A percentile compares a stretch with the other conserved stretches of the same genome.
Evolutionary conservation across 305 asterid species (phyloP).

Genomic region (Galium porrigens): DNA sequence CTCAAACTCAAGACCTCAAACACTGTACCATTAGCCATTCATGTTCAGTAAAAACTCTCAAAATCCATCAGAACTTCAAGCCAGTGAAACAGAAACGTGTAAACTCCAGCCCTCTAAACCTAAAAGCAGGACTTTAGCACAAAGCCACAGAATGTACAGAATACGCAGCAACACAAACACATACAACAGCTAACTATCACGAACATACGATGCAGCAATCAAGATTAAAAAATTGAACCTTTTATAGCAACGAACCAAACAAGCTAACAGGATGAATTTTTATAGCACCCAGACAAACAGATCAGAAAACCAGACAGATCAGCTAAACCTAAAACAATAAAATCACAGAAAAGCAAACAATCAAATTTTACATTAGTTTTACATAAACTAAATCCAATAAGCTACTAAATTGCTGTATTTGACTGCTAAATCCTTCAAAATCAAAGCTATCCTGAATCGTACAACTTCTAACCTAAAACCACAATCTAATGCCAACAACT

Average conservation of each 20-base stretch:
- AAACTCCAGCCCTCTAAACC: background rate
- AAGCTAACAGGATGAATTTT: background rate
- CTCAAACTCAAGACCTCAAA: background rate
- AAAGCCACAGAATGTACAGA: background rate
- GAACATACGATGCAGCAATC: background rate
- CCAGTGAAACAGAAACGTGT: background rate
- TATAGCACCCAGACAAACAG: background rate
- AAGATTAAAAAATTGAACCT: background rate
- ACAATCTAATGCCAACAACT: background rate
- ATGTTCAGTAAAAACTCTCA: background rate
- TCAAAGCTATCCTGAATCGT: background rate
- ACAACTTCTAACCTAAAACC: background rate
- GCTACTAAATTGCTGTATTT: background rate
- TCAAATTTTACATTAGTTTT: background rate
- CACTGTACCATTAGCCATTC: background rate
- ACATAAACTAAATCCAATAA: background rate
- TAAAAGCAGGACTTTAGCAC: background rate
- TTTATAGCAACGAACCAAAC: background rate
- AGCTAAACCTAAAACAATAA: background rate
- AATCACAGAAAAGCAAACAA: background rate
- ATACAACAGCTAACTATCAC: background rate
- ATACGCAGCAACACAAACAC: no score
- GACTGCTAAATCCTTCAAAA: background rate
- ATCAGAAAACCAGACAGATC: background rate
- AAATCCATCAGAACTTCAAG: background rate